A percentile compares a stretch with the other conserved stretches of the same genome.
phyloP scores from a whole-genome alignment of 129 eudicot species.

The Chrysanthemum lavandulifolium region DNA sequence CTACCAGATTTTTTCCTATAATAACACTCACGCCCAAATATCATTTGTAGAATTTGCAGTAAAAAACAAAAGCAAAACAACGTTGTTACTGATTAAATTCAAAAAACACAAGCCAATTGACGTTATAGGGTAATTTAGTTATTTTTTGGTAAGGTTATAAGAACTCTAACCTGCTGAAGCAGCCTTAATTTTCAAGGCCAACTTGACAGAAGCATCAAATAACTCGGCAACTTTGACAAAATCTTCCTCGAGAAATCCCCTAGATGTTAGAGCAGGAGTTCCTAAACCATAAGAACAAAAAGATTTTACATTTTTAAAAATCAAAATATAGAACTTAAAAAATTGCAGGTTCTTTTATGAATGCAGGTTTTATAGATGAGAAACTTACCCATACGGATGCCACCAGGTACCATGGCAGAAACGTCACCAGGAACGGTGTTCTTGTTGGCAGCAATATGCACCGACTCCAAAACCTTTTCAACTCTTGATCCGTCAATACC shows the following conservation, averaged over 20 bases:
- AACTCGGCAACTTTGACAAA: conserved; percentile 81
- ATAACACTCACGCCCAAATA: no score
- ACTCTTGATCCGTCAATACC: no score
- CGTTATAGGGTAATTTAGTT: conserved; percentile 11
- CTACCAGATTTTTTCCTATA: no score
- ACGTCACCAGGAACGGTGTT: conserved; percentile 96
- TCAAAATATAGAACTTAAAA: neutral
- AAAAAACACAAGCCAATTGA: neutral
- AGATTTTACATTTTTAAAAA: neutral
- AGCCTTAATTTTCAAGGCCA: conserved; percentile 68
- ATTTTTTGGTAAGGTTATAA: conserved; percentile 10
- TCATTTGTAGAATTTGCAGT: no score
- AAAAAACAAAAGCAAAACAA: no score
- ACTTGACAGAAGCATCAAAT: conserved; percentile 75
- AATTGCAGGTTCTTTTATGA: neutral
- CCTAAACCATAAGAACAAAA: conserved; percentile 40
- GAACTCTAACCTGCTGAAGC: conserved; percentile 47
- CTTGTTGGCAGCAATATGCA: conserved; percentile 93
- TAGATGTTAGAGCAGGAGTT: conserved; percentile 90
- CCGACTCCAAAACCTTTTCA: conserved; percentile 12
- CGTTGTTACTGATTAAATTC: no score
- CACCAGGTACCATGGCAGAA: conserved; percentile 98
- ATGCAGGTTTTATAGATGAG: neutral
- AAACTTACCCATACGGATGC: conserved; percentile 86
- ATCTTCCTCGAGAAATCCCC: conserved; percentile 86